Conservation (phyloP, 768 basidiomycete genomes). For the Collybia sp. region DNA sequence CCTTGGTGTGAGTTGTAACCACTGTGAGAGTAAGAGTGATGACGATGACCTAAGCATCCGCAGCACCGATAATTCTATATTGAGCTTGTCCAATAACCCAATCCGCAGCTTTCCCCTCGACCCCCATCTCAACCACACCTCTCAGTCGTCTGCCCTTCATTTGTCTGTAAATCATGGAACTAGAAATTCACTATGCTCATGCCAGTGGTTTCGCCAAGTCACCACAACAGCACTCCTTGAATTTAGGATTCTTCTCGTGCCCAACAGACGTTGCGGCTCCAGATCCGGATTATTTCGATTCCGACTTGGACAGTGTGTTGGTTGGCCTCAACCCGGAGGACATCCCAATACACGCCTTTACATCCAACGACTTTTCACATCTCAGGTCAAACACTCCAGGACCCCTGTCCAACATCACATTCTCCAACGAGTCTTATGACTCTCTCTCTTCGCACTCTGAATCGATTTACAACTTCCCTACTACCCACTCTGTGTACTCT, state of each 20-base stretch:
- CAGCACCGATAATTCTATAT: too few relatives aligned
- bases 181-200: too few relatives aligned
- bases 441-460: slow-evolving; percentile 65
- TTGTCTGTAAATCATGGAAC: too few relatives aligned
- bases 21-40: background rate
- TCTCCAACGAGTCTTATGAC: slow-evolving; percentile 76
- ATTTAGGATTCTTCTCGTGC: slow-evolving; percentile 63
- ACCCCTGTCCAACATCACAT: slow-evolving; percentile 75
- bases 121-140: slow-evolving; percentile 7
- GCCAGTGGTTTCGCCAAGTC: slow-evolving; percentile 15
- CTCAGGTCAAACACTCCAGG: slow-evolving; percentile 63
- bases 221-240: slow-evolving; percentile 20
- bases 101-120: slow-evolving; percentile 8
- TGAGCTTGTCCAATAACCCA: slow-evolving; percentile 7
- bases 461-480: slow-evolving; percentile 61
- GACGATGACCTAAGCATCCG: background rate
- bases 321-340: slow-evolving; percentile 64
- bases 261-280: slow-evolving; percentile 71
- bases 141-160: slow-evolving; percentile 1
- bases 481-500: slow-evolving; percentile 38
- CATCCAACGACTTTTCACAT: slow-evolving; percentile 60
- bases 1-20: too few relatives aligned
- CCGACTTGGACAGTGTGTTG: slow-evolving; percentile 71
- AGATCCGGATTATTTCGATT: slow-evolving; percentile 79
- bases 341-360: slow-evolving; percentile 60